These are phyloP conservation scores for Aspergillus panamensis DNA, from an alignment of 495 filamentous ascomycete genomes.

Conservation along the genomic window DNA sequence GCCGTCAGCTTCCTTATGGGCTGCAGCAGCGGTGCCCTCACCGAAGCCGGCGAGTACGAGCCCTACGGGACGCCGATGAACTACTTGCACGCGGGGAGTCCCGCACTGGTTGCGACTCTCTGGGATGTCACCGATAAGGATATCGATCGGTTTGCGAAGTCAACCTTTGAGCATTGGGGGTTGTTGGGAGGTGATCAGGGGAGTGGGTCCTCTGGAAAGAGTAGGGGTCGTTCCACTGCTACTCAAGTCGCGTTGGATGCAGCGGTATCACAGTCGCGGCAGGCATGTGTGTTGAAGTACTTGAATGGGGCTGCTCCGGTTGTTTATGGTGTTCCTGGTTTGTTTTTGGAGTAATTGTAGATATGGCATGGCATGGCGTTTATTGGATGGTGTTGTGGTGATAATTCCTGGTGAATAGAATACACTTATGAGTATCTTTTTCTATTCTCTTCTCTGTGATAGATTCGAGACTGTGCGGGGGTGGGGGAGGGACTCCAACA, in stretches of 20 bases:
- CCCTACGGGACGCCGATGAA: slow-evolving; percentile 84
- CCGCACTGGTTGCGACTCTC: slow-evolving; percentile 81
- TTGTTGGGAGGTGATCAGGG: slow-evolving; percentile 43
- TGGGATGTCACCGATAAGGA: slow-evolving; percentile 99
- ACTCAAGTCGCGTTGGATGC: slow-evolving; percentile 57
- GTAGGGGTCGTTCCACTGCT: background rate
- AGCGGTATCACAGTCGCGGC: slow-evolving; percentile 70
- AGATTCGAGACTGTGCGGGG: no score
- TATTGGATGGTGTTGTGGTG: slow-evolving; percentile 8
- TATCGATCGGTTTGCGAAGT: slow-evolving; percentile 83
- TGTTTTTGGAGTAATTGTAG: slow-evolving; percentile 59
- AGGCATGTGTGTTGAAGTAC: slow-evolving; percentile 78
- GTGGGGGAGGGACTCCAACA: no score
- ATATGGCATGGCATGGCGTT: background rate
- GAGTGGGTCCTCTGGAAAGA: background rate
- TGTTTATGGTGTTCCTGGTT: slow-evolving; percentile 84
- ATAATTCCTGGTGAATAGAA: background rate
- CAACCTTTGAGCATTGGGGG: slow-evolving; percentile 81
- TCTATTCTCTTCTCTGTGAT: no score
- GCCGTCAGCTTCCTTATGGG: slow-evolving; percentile 90
- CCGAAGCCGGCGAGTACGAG: slow-evolving; percentile 82
- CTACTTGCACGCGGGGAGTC: slow-evolving; percentile 81
- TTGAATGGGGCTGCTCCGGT: slow-evolving; percentile 89
- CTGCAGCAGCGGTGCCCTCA: slow-evolving; percentile 74
- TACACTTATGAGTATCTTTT: background rate